Base-by-base conservation (phyloP, 2,329 filamentous ascomycete species). In the Exophiala bonariae region DNA sequence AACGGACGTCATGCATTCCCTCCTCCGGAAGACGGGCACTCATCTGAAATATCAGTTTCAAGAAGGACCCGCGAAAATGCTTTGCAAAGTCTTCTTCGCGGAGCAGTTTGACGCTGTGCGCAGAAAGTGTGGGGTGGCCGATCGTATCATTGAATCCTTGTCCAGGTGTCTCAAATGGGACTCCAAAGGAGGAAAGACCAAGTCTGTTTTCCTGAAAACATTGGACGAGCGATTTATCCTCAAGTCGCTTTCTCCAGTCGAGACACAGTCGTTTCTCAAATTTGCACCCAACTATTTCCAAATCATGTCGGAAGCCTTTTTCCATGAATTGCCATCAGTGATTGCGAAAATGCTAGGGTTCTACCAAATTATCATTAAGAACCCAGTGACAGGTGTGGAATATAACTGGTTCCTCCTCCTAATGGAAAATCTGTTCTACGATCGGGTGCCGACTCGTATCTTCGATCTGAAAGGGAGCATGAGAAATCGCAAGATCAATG, bases 321-420 rank as follows among this genome's bases (percentile, higher is more conserved):
- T 99, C 72, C 91, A 96, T 61, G 91, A 92, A 58, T 77, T 99
- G 2, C 93, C 93, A 1, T 95, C 89, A 1, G 93, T 96, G 33
- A 99, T 99, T 62, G 93, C 93, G 22, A 99, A 99, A 73, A 99
- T 99, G 93, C 82, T 99, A 44, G 93, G 93, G 0, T 95, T 99
- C 66, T 99, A 96, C 72, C 92, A 97, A 61, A 87, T 99, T 39
- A 87, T 92, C 56, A 96, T 99, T 71, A 96, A 95, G 72, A 97
- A 97, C 59, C 89, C 93, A 0, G 77, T 81, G 14, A 96, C 91
- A 0, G 91, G 90, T 40, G 87, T 87, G 0, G 93, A 99, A 64
- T 92, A 96, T 67, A 95, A 95, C 64, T 89, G 92, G 68, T 95
- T 95, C 67, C 78, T 99, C 43, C 76, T 99, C 3, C 79, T 99